Conservation (phyloP, 2,329 filamentous ascomycete species). For the Apiospora koreana region DNA sequence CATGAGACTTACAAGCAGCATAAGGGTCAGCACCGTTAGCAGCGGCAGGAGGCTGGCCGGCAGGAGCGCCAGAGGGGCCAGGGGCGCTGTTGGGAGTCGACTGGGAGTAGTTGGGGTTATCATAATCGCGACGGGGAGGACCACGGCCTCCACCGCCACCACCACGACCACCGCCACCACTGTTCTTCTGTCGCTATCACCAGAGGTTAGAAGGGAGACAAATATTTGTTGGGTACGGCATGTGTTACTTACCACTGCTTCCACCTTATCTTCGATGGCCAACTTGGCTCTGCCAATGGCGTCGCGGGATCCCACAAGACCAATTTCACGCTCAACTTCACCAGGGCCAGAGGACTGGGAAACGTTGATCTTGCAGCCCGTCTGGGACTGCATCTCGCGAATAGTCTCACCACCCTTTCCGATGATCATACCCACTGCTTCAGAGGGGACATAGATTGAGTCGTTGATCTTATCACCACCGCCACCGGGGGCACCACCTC, state of each 20-base stretch:
- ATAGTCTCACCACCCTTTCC: conserved; percentile 94
- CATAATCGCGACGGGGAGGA: conserved; percentile 52
- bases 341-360: conserved; percentile 75
- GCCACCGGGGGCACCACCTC: conserved; percentile 22
- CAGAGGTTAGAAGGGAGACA: conserved; percentile 29
- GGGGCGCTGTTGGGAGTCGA: conserved; percentile 42
- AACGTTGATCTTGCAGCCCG: conserved; percentile 94
- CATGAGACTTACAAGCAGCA: conserved; percentile 63
- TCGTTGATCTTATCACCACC: conserved; percentile 73
- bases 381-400: conserved; percentile 85
- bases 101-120: conserved; percentile 55
- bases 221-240: neutral
- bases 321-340: conserved; percentile 84
- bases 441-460: conserved; percentile 81
- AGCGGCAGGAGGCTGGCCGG: conserved; percentile 38
- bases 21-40: conserved; percentile 67
- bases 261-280: conserved; percentile 89
- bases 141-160: conserved; percentile 38
- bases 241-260: conserved; percentile 70
- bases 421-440: conserved; percentile 95
- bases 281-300: conserved; percentile 79
- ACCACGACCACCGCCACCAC: conserved; percentile 43
- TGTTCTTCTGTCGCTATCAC: conserved; percentile 55
- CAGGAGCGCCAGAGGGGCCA: conserved; percentile 36
- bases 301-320: conserved; percentile 75